Evolutionary conservation across 2,329 filamentous ascomycete genomes (phyloP).

Genomic region (Aspergillaceae sp.): DNA sequence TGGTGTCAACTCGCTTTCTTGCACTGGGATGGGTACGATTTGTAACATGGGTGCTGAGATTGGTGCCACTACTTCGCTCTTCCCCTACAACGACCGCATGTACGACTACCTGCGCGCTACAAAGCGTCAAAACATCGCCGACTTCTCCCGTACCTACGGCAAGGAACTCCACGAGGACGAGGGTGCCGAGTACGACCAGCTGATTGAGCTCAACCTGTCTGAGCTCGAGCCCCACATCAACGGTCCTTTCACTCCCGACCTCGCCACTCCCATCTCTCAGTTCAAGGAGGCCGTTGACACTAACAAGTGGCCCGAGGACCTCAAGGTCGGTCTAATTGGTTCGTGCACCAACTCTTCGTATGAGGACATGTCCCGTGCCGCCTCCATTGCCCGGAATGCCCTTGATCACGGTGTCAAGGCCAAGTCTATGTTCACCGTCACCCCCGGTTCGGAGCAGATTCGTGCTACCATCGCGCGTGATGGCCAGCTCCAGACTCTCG

Average conservation of each 20-base stretch:
- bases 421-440: constrained; percentile 88
- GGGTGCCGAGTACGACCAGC: constrained; percentile 87
- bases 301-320: constrained; percentile 91
- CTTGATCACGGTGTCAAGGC: constrained; percentile 88
- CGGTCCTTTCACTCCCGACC: constrained; percentile 95
- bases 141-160: constrained; percentile 77
- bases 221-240: constrained; percentile 98
- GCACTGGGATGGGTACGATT: constrained; percentile 83
- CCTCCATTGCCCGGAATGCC: constrained; percentile 84
- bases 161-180: constrained; percentile 79
- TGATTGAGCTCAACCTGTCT: constrained; percentile 91
- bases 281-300: constrained; percentile 89
- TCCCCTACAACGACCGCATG: constrained; percentile 98
- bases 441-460: constrained; percentile 94
- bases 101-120: constrained; percentile 90
- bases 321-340: constrained; percentile 94
- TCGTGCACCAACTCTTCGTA: constrained; percentile 93
- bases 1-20: constrained; percentile 64
- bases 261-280: constrained; percentile 95
- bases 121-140: constrained; percentile 81
- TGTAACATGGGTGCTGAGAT: constrained; percentile 60
- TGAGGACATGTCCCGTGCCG: constrained; percentile 87
- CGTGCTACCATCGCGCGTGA: constrained; percentile 86
- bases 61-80: constrained; percentile 75
- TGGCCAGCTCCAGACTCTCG: constrained; percentile 85